Base-by-base conservation (phyloP, 352 stramenopile species). In the Phytophthora foliorum region DNA sequence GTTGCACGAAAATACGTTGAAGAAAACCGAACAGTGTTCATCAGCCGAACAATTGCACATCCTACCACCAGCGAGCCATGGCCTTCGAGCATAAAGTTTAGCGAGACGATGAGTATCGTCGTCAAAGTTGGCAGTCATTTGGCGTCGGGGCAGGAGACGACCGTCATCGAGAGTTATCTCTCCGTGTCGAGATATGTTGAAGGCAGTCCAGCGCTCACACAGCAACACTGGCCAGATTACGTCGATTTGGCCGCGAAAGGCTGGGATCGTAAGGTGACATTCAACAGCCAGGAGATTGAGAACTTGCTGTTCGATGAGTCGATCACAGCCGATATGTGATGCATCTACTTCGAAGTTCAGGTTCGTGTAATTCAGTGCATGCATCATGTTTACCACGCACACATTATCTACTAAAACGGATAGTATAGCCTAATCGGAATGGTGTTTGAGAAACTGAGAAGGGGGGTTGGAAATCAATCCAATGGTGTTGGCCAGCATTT, bases 221-320 rank as follows among this genome's bases (percentile, higher is more conserved):
- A 32, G 10, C n/a, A 42, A 31, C 31, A 54, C 8, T 48, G 42
- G 41, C 21, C 56, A 7, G 19, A 5, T 32, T 48, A 31, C 32
- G n/a, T 39, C 29, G 32, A 45, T 36, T 38, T 38, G 24, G 56
- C 21, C 11, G 56, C 31, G 7, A 55, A 63, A 6, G 56, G 42
- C n/a, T 63, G 44, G 56, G 44, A 21, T 22, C 41, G 21, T 31
- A 63, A 63, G 36, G 19, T 63, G 8, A 48, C 42, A 11, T 63
- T 63, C 56, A 63, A 55, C 21, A 63, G 42, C 2, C 42, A 63
- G 21, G 27, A 53, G 42, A 63, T 63, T 29, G 56, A 63, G 21
- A 63, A 62, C 27, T 55, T 63, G 29, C 14, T 63, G 19, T 22
- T 63, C 19, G 55, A 62, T 2, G 25, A 45, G 13, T 44, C n/a